Conservation (phyloP, 768 basidiomycete species). For the Paxillus involutus region DNA sequence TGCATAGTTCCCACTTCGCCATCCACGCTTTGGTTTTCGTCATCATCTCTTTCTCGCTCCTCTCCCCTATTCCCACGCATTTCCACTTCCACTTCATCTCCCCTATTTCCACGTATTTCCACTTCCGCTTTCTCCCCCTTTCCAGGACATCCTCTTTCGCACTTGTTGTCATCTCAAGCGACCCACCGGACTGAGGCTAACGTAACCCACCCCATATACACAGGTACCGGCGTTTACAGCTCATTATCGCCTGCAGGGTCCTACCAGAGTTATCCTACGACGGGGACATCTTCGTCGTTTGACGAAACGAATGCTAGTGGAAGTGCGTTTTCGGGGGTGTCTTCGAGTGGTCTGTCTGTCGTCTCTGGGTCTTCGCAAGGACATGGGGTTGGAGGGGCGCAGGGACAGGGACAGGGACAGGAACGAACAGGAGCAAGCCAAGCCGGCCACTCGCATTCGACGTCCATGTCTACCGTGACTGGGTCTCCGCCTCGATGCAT, state of each 20-base stretch:
- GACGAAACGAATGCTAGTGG: slow-evolving; percentile 15
- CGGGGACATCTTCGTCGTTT: slow-evolving; percentile 16
- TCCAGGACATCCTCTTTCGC: too few relatives aligned
- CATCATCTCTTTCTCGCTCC: neutral
- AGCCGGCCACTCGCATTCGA: slow-evolving; percentile 17
- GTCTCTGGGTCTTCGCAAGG: slow-evolving; percentile 12
- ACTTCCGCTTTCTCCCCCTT: too few relatives aligned
- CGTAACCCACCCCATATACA: neutral
- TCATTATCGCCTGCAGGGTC: slow-evolving; percentile 25
- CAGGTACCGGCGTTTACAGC: slow-evolving; percentile 18
- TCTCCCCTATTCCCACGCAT: neutral
- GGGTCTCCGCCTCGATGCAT: slow-evolving; percentile 15
- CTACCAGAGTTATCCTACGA: slow-evolving; percentile 18
- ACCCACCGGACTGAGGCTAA: slow-evolving; percentile 9
- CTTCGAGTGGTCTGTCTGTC: slow-evolving; percentile 2
- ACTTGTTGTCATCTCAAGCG: neutral
- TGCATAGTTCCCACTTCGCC: neutral
- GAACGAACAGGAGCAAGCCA: neutral
- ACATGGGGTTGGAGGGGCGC: neutral
- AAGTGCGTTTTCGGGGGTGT: slow-evolving; percentile 8
- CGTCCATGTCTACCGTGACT: slow-evolving; percentile 26
- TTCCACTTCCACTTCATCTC: neutral
- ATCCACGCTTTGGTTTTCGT: slow-evolving; percentile 2
- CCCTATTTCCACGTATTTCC: neutral
- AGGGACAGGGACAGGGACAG: neutral